Conservation (phyloP, 2,329 filamentous ascomycete species). For the Raffaelea arxii region DNA sequence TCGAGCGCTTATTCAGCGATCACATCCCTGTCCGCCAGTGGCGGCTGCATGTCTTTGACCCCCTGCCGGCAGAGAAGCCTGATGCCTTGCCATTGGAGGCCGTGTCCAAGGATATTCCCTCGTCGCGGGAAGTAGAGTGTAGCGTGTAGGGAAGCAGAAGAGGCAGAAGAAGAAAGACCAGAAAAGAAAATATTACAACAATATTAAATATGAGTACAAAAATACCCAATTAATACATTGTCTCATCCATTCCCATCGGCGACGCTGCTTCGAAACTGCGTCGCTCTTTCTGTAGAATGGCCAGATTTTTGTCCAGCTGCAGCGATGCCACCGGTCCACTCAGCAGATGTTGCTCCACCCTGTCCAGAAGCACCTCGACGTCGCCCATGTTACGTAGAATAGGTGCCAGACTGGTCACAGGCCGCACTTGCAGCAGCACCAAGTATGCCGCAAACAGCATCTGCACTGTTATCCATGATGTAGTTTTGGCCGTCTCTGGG, state of each 20-base stretch:
- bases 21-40: background rate
- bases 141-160: too few relatives aligned
- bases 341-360: background rate
- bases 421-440: background rate
- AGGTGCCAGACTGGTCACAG: background rate
- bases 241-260: background rate
- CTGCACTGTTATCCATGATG: background rate
- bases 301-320: background rate
- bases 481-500: background rate
- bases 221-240: too few relatives aligned
- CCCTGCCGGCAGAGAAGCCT: too few relatives aligned
- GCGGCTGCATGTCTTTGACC: background rate
- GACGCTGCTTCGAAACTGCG: background rate
- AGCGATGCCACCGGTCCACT: background rate
- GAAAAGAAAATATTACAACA: too few relatives aligned
- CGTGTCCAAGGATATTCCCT: too few relatives aligned
- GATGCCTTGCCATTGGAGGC: too few relatives aligned
- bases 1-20: background rate
- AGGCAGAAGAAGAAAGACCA: too few relatives aligned
- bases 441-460: background rate
- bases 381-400: slow-evolving; percentile 1
- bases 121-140: too few relatives aligned
- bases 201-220: too few relatives aligned
- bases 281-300: background rate
- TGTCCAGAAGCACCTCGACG: background rate